Conservation (phyloP, 2,329 filamentous ascomycete species). For the Botrytis medusae region DNA sequence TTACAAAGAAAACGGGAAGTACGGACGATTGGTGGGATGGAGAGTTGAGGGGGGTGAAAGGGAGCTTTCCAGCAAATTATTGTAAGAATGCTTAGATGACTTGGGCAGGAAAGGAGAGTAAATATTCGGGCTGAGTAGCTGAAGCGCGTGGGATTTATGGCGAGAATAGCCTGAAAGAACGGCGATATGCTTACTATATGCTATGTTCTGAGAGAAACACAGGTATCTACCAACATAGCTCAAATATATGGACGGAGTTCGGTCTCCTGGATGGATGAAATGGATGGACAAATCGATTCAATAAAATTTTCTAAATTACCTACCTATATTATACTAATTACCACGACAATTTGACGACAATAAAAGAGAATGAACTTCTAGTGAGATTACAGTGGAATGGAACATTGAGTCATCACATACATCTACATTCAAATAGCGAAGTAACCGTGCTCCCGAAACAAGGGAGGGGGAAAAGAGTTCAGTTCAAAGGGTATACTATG, state of each 20-base stretch:
- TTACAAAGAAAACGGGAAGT: constrained; percentile 75
- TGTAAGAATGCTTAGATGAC: constrained; percentile 48
- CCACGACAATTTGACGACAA: background rate
- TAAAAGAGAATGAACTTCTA: background rate
- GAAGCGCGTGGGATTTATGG: background rate
- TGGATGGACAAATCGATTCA: background rate
- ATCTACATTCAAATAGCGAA: background rate
- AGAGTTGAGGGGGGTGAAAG: constrained; percentile 65
- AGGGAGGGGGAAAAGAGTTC: background rate
- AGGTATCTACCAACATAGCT: background rate
- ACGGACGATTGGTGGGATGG: constrained; percentile 89
- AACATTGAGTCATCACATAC: background rate
- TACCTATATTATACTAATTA: background rate
- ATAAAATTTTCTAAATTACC: background rate
- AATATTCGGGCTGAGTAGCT: background rate
- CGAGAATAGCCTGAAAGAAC: background rate
- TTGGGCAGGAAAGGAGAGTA: background rate
- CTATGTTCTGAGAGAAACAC: background rate
- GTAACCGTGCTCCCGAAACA: background rate
- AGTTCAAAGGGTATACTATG: background rate
- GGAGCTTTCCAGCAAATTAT: constrained; percentile 83
- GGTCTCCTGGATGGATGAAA: background rate
- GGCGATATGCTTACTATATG: background rate
- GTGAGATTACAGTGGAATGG: background rate
- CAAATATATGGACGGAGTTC: background rate